Evolutionary conservation across 2,329 filamentous ascomycete species (phyloP), one percentile per base, ranked within the genome.

Genomic region (Colletotrichum sp.): DNA sequence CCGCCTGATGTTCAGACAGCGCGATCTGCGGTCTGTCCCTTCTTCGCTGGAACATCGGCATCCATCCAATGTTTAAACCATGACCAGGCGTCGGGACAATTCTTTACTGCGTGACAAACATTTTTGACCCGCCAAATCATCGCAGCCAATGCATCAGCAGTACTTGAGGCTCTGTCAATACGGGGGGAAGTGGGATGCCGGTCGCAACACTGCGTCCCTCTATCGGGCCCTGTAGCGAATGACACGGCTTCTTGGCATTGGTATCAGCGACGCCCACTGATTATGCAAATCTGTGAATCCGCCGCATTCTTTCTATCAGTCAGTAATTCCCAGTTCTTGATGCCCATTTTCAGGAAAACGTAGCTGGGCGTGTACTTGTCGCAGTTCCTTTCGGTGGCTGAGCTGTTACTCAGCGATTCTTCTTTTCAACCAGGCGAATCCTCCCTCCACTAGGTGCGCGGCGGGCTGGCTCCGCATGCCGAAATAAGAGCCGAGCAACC

Each of bases 321-420:
- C 18, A 7, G 44, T 7, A 7, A 49, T 49, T 49, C 44, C 44
- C 6, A 13, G 6, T 49, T 1, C 18, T 4, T 49, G n/a, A 49
- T 21, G 6, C n/a, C 10, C 3, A 7, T 21, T 21, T 13, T 1
- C 2, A 4, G 3, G 0, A 49, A 7, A 49, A 49, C 12, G 10
- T 10, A n/a, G 39, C 39, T 6, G 18, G 18, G 3, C 44, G n/a
- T 49, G n/a, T 49, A 7, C 18, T 12, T 21, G 12, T 10, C n/a
- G 44, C 44, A 49, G 1, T 6, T n/a, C 0, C 9, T 3, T 1
- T n/a, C 6, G 39, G 0, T 21, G 18, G 18, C 18, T 0, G 39
- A 49, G 39, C 39, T 13, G 44, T 12, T 21, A 49, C 18, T 49
- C 18, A 5, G 44, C 0, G 9, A 13, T 49, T 49, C 8, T 30